phyloP scores from a whole-genome alignment of 1,139 yeast genomes.

The Sugiyamaella sp. region DNA sequence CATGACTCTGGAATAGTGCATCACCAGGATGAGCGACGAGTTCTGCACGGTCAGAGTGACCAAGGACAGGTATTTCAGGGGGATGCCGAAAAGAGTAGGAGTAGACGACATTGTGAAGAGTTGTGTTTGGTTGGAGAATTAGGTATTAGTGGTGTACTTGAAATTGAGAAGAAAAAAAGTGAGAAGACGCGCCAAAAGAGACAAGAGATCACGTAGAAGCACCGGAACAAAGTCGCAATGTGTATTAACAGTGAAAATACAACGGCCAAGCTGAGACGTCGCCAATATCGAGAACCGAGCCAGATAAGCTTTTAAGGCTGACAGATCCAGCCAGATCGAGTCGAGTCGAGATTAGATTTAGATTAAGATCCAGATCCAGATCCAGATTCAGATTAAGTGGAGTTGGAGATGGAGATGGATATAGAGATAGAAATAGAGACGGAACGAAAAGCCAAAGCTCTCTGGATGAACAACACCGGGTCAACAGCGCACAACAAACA shows the following conservation, averaged over 20 bases:
- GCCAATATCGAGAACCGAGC: not conserved
- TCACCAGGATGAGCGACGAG: constrained; percentile 44
- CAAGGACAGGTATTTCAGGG: constrained; percentile 40
- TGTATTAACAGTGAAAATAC: not conserved
- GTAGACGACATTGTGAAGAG: constrained; percentile 12
- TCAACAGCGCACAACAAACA: no score
- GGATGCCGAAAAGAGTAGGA: constrained; percentile 35
- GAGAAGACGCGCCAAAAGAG: no score
- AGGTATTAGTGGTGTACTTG: no score
- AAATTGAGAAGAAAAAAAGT: not conserved
- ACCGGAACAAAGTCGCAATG: no score
- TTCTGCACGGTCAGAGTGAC: constrained; percentile 44
- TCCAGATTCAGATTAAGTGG: no score
- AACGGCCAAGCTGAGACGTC: not conserved
- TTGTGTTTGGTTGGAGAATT: not conserved
- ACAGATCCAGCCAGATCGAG: not conserved
- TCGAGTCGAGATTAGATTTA: not conserved
- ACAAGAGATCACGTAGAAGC: no score
- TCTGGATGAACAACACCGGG: no score
- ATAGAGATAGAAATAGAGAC: no score
- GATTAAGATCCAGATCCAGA: not conserved
- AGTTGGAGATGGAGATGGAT: no score
- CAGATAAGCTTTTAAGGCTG: not conserved
- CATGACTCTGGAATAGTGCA: constrained; percentile 50
- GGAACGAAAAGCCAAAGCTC: no score